Percentiles rank a stretch among this genome's conserved stretches.
These are phyloP conservation scores for Coniella vitis DNA, from an alignment of 2,329 filamentous ascomycete genomes.

Conservation along the genomic window DNA sequence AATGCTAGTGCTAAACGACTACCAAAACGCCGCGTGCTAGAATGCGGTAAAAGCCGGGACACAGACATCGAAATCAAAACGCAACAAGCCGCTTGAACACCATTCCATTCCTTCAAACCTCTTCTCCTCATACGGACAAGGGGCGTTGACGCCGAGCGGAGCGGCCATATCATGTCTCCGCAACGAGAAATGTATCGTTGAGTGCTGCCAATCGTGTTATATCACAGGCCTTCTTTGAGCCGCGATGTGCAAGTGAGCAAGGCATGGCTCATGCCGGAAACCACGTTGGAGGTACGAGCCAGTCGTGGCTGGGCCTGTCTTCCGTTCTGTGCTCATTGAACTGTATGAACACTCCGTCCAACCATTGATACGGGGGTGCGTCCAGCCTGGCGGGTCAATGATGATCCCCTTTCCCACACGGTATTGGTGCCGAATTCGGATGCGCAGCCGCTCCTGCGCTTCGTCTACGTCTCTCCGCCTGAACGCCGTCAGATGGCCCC, in stretches of 20 bases:
- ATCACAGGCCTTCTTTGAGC: too few relatives aligned
- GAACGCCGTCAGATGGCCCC: background rate
- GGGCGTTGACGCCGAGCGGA: background rate
- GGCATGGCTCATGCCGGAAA: too few relatives aligned
- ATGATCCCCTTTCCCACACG: background rate
- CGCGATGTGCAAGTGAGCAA: too few relatives aligned
- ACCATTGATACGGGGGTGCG: too few relatives aligned
- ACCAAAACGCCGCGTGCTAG: constrained; percentile 9
- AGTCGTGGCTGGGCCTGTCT: too few relatives aligned
- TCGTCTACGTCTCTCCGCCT: background rate
- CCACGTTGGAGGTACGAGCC: too few relatives aligned
- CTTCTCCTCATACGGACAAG: background rate
- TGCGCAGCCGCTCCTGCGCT: background rate
- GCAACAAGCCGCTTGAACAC: background rate
- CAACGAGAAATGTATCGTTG: too few relatives aligned
- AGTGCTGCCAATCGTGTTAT: too few relatives aligned
- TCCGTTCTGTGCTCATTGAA: too few relatives aligned
- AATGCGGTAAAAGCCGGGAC: background rate
- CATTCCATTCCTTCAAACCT: background rate
- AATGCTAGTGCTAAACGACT: background rate
- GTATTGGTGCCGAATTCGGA: background rate
- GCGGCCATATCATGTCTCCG: background rate
- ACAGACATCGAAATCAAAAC: background rate
- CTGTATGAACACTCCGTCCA: too few relatives aligned
- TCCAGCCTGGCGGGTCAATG: background rate